These are phyloP conservation scores for Leccinum griseonigrum DNA, from an alignment of 1,284 basidiomycete genomes.

Conservation along the genomic window DNA sequence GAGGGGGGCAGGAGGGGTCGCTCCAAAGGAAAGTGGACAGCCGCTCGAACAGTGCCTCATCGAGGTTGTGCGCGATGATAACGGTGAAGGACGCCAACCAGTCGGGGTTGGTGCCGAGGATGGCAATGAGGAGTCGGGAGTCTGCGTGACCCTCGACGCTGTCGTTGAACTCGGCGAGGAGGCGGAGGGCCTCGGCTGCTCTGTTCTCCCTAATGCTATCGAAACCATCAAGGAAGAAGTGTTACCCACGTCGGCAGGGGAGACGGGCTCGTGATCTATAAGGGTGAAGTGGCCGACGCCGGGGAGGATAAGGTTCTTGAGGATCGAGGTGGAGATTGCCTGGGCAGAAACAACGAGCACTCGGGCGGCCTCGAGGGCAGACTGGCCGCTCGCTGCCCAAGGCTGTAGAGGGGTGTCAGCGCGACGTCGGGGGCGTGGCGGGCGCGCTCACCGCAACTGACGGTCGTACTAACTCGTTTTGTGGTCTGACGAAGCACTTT, in stretches of 20 bases:
- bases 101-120: conserved; percentile 54
- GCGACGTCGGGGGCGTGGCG: background rate
- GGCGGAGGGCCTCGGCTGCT: conserved; percentile 76
- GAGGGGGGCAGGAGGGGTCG: conserved; percentile 53
- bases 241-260: conserved; percentile 82
- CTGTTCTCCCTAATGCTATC: conserved; percentile 74
- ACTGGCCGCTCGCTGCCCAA: conserved; percentile 97
- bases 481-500: conserved; percentile 59
- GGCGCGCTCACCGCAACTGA: conserved; percentile 70
- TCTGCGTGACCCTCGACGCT: conserved; percentile 76
- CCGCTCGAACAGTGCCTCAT: conserved; percentile 50
- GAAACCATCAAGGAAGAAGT: conserved; percentile 88
- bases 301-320: conserved; percentile 89
- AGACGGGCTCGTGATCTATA: conserved; percentile 64
- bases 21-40: conserved; percentile 72
- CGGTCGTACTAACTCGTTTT: conserved; percentile 85
- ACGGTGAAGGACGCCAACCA: conserved; percentile 68
- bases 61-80: conserved; percentile 82
- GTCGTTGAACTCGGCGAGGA: conserved; percentile 87
- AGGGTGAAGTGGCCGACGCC: conserved; percentile 92
- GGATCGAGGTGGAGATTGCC: conserved; percentile 79
- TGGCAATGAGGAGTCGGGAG: conserved; percentile 50
- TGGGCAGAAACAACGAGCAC: conserved; percentile 80
- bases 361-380: conserved; percentile 83
- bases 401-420: conserved; percentile 41